These are phyloP conservation scores for Suillus fuscotomentosus DNA, from an alignment of 768 basidiomycete genomes.

Conservation along the genomic window DNA sequence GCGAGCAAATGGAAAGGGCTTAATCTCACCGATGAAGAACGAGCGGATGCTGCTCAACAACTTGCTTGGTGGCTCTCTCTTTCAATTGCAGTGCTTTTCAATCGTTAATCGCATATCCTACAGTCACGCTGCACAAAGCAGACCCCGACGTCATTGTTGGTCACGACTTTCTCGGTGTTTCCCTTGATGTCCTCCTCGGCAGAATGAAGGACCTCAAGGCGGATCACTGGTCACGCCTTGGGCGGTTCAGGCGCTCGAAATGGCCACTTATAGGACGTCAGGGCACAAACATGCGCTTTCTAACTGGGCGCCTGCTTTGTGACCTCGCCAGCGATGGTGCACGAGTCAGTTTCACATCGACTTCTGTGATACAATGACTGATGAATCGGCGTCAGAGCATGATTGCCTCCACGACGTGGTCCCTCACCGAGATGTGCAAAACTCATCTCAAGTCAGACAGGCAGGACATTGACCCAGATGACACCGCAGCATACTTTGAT, in stretches of 20 bases:
- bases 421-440: constrained; percentile 93
- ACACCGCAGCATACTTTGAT: constrained; percentile 89
- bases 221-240: constrained; percentile 93
- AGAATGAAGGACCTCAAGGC: constrained; percentile 89
- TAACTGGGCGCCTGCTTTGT: constrained; percentile 84
- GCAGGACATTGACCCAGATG: constrained; percentile 95
- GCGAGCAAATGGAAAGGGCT: constrained; percentile 59
- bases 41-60: constrained; percentile 86
- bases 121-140: constrained; percentile 75
- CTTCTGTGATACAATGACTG: neutral
- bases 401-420: constrained; percentile 98
- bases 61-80: constrained; percentile 56
- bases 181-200: constrained; percentile 86
- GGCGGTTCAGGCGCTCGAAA: constrained; percentile 80
- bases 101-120: constrained; percentile 5
- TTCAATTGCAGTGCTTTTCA: neutral
- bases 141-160: constrained; percentile 96
- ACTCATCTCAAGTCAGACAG: constrained; percentile 84
- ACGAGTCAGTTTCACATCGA: constrained; percentile 52
- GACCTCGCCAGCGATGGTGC: constrained; percentile 94
- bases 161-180: constrained; percentile 89
- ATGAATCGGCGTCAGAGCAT: constrained; percentile 59
- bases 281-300: constrained; percentile 79
- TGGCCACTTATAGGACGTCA: constrained; percentile 83
- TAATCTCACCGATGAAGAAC: constrained; percentile 71